phyloP scores from a whole-genome alignment of 352 stramenopile genomes.

The Pythium brassicae region DNA sequence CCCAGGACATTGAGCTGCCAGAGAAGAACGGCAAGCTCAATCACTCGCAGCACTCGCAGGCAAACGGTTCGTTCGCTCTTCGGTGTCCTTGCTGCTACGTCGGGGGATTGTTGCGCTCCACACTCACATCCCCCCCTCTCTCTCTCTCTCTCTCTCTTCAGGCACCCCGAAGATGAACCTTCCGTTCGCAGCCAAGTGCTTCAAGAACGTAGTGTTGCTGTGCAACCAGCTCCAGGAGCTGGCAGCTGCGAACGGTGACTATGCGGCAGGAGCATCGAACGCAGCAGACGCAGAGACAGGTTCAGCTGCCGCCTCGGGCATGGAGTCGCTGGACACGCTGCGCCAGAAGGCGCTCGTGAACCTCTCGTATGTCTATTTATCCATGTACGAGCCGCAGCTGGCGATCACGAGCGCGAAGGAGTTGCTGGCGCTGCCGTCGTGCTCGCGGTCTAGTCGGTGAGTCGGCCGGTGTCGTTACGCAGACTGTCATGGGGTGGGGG shows the following conservation, averaged over 20 bases:
- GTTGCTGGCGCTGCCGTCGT: constrained; percentile 59
- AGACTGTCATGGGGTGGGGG: too few species aligned
- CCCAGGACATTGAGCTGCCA: constrained; percentile 63
- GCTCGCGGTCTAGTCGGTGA: constrained; percentile 66
- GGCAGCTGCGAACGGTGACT: constrained; percentile 25
- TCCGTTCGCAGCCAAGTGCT: constrained; percentile 83
- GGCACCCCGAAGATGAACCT: constrained; percentile 77
- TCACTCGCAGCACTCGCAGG: constrained; percentile 20
- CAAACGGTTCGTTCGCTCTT: constrained; percentile 19
- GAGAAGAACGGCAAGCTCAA: constrained; percentile 45
- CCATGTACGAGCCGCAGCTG: constrained; percentile 88
- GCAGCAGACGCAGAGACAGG: constrained; percentile 15
- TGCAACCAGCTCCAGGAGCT: constrained; percentile 72
- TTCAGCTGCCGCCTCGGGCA: constrained; percentile 32
- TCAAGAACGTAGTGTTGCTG: constrained; percentile 83
- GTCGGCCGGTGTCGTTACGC: neutral
- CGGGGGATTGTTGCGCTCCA: neutral
- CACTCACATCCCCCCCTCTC: neutral
- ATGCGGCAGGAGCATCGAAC: constrained; percentile 2
- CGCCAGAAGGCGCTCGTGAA: constrained; percentile 86
- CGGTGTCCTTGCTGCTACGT: neutral
- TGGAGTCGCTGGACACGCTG: constrained; percentile 58
- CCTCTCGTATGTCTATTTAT: constrained; percentile 89
- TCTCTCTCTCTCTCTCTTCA: constrained; percentile 5
- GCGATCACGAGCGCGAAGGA: constrained; percentile 81